These are phyloP conservation scores for Oryza meyeriana DNA, from an alignment of 176 grass and related monocot genomes.

Conservation along the genomic window DNA sequence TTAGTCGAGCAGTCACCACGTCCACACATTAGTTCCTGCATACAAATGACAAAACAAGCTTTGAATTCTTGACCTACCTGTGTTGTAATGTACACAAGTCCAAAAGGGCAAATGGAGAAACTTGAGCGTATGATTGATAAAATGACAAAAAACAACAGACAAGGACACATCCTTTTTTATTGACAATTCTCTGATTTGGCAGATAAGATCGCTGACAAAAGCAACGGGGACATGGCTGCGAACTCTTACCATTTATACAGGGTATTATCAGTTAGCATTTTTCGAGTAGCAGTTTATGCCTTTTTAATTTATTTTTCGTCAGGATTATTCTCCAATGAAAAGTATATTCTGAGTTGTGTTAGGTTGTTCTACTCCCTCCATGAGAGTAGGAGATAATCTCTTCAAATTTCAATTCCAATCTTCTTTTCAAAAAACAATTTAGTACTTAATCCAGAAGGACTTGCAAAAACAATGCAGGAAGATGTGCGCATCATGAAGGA, in stretches of 20 bases:
- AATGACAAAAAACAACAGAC: not conserved
- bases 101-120: not conserved
- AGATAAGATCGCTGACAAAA: slow-evolving; percentile 53
- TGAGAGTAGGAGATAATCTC: not conserved
- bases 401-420: not conserved
- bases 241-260: slow-evolving; percentile 61
- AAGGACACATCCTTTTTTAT: not conserved
- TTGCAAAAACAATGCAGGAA: slow-evolving; percentile 37
- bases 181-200: not conserved
- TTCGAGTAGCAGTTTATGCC: not conserved
- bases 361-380: not conserved
- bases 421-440: not conserved
- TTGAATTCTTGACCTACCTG: not conserved
- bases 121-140: not conserved
- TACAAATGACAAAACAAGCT: not conserved
- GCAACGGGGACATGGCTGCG: slow-evolving; percentile 59
- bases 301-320: not conserved
- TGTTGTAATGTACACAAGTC: not conserved
- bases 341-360: not conserved
- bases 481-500: slow-evolving; percentile 65
- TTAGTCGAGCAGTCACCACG: not conserved
- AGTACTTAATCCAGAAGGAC: not conserved
- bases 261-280: not conserved
- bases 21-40: not conserved
- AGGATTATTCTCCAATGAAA: not conserved